These are phyloP conservation scores for Alternaria triticimaculans DNA, from an alignment of 2,329 filamentous ascomycete species.

Conservation along the genomic window DNA sequence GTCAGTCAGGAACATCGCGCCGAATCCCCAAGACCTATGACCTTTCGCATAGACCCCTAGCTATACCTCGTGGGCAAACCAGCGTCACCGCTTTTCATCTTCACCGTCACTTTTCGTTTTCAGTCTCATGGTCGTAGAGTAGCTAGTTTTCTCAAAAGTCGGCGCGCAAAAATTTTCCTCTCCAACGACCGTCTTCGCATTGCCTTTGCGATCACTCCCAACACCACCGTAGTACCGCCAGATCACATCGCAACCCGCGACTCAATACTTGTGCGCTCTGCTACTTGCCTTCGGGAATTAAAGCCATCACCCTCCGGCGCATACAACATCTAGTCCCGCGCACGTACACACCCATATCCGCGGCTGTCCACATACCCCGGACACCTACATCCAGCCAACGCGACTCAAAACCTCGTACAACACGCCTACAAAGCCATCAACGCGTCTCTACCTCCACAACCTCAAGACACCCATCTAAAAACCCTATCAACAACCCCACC, in stretches of 20 bases:
- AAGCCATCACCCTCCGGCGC: not conserved
- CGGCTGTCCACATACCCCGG: constrained; percentile 7
- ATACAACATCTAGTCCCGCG: constrained; percentile 1
- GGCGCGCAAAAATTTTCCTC: constrained; percentile 5
- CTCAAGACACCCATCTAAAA: not conserved
- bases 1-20: constrained; percentile 7
- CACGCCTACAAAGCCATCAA: constrained; percentile 1
- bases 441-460: not conserved
- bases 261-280: constrained; percentile 17
- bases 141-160: not conserved
- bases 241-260: constrained; percentile 8
- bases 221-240: constrained; percentile 6
- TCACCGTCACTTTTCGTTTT: constrained; percentile 8
- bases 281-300: not conserved
- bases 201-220: not conserved
- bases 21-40: not conserved
- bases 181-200: constrained; percentile 20
- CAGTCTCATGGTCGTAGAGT: not conserved
- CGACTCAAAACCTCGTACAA: constrained; percentile 5
- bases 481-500: not conserved
- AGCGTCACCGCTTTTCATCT: constrained; percentile 8
- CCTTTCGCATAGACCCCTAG: not conserved
- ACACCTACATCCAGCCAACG: constrained; percentile 9
- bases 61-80: not conserved
- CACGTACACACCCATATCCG: constrained; percentile 12